Evolutionary conservation across 768 basidiomycete species (phyloP).

Genomic region (Thelephora aurantiotincta): DNA sequence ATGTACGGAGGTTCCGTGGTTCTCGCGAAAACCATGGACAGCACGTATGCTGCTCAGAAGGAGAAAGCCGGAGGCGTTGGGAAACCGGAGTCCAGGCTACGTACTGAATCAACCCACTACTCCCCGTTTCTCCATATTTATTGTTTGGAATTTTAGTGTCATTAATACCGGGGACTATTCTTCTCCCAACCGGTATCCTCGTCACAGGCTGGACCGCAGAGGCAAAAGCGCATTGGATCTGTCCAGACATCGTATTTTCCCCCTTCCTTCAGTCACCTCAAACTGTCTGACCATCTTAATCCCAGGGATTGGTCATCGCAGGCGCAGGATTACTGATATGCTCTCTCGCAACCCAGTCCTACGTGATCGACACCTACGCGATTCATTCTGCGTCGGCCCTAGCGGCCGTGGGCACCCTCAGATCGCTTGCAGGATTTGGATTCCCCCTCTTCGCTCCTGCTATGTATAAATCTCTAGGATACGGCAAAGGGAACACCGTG

Average conservation of each 20-base stretch:
- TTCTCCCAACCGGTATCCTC: constrained; percentile 56
- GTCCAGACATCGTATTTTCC: constrained; percentile 41
- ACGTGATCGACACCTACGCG: constrained; percentile 40
- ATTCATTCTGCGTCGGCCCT: constrained; percentile 25
- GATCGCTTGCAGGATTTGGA: constrained; percentile 53
- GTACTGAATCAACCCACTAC: constrained; percentile 11
- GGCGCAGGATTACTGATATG: constrained; percentile 45
- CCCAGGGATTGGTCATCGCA: constrained; percentile 38
- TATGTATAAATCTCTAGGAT: constrained; percentile 51
- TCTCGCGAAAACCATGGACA: constrained; percentile 46
- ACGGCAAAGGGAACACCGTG: constrained; percentile 54
- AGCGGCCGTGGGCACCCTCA: constrained; percentile 47
- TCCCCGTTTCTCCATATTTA: background rate
- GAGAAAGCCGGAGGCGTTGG: constrained; percentile 37
- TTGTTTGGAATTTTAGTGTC: constrained; percentile 25
- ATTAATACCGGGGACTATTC: constrained; percentile 41
- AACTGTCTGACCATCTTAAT: constrained; percentile 4
- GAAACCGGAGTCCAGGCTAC: constrained; percentile 39
- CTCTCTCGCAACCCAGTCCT: constrained; percentile 52
- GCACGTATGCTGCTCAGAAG: constrained; percentile 35
- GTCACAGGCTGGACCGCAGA: constrained; percentile 59
- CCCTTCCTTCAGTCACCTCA: background rate
- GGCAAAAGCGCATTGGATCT: constrained; percentile 49
- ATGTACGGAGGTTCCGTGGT: constrained; percentile 27
- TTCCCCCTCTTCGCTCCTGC: constrained; percentile 64